A percentile compares a stretch with the other conserved stretches of the same genome.
phyloP scores from a whole-genome alignment of 2,329 filamentous ascomycete genomes.

The Curvularia verruculosa region DNA sequence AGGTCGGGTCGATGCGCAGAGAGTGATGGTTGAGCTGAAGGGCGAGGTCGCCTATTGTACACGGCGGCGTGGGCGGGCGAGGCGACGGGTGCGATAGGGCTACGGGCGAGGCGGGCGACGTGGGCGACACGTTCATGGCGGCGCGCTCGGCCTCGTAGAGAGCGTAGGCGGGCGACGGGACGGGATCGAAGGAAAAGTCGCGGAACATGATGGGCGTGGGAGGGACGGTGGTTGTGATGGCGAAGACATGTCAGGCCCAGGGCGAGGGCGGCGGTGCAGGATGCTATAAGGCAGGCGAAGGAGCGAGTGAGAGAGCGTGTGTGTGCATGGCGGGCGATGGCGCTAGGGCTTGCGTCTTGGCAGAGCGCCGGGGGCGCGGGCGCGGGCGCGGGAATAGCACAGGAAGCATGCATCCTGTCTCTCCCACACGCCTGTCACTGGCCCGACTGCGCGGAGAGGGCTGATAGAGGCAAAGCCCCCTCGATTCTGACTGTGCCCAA shows the following conservation, averaged over 20 bases:
- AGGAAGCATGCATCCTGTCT: background rate
- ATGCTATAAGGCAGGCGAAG: conserved; percentile 14
- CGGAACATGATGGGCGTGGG: conserved; percentile 43
- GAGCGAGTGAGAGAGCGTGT: too few species aligned
- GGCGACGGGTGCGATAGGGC: conserved; percentile 7
- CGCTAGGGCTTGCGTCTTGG: conserved; percentile 2
- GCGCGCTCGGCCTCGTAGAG: conserved; percentile 38
- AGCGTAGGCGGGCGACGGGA: conserved; percentile 37
- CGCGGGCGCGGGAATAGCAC: background rate
- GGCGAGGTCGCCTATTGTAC: conserved; percentile 46
- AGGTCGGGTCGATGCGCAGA: conserved; percentile 36
- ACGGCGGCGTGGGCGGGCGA: conserved; percentile 38
- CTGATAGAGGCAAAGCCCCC: background rate
- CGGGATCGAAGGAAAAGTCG: conserved; percentile 49
- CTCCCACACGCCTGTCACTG: conserved; percentile 5
- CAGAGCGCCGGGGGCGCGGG: background rate
- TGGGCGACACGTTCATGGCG: conserved; percentile 44
- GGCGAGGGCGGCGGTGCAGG: conserved; percentile 19
- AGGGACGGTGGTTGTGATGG: too few species aligned
- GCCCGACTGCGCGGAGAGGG: background rate
- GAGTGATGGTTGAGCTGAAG: conserved; percentile 43
- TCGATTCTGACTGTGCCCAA: background rate
- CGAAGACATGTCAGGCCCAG: conserved; percentile 4
- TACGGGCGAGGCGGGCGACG: conserved; percentile 24
- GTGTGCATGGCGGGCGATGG: conserved; percentile 6